Base-by-base conservation (phyloP, 1,139 yeast species). In the Candida smagusa region DNA sequence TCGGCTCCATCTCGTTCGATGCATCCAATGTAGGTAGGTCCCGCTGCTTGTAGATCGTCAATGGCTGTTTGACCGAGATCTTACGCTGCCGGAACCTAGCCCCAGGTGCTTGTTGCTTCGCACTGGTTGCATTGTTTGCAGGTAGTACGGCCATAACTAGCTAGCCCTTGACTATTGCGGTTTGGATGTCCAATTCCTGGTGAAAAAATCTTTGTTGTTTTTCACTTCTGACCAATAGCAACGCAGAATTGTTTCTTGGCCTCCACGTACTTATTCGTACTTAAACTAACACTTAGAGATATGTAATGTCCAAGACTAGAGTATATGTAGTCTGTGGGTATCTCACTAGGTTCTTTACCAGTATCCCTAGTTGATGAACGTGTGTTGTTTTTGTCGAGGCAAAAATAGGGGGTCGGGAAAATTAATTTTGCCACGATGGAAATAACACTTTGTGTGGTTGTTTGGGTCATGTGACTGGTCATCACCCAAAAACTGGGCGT, bases 71-170 rank as follows among this genome's bases (percentile, higher is more conserved):
- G 39, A 88, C 94, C 39, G 94, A 83, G 50, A 89, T 88, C 64
- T 89, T 89, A 46, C 97, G 76, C 66, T 89, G 96, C 46, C 97
- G 79, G 62, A 88, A 87, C 47, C 95, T 69, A 35, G 92, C 87
- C 35, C 81, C 79, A 28, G 74, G 63, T 29, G 70, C 53, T 36
- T 66, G 53, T 47, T 58, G 72, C 38, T 53, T 59, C 39, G 66
- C 60, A 36, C 56, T 63, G 39, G 65, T 59, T 32, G 59, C 47
- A 37, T 54, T 60, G 37, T 46, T 48, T 26, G 51, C 49, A 34
- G 53, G 52, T 31, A 45, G 46, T 7, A 46, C 45, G 35, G 53
- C 52, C 53, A 49, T 49, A 19, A 21, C 28, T 28, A 6, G 12
- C 12, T 34, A 22, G 24, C 31, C 26, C 35, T 19, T 7, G 19